Conservation (phyloP, 768 basidiomycete species). For the Lanmaoa rubissima region DNA sequence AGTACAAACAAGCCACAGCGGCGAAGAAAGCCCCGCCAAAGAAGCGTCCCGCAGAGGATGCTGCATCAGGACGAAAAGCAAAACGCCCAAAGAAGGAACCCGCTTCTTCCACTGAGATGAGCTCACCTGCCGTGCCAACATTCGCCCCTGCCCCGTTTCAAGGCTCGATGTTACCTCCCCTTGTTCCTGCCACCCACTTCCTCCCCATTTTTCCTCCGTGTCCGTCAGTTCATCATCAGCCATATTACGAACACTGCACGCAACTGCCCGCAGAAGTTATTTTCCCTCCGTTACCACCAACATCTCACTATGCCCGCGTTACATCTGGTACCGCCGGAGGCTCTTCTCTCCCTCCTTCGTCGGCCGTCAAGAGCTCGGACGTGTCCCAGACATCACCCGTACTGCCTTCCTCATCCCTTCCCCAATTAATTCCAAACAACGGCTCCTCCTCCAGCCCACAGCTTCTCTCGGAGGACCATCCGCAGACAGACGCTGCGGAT, state of each 20-base stretch:
- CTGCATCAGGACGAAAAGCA: conserved; percentile 38
- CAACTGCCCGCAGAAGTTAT: conserved; percentile 62
- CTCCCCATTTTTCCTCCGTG: conserved; percentile 50
- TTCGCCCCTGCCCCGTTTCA: conserved; percentile 20
- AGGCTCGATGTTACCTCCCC: conserved; percentile 19
- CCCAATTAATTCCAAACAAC: conserved; percentile 60
- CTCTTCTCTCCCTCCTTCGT: conserved; percentile 24
- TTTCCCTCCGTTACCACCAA: conserved; percentile 69
- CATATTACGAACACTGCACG: conserved; percentile 65
- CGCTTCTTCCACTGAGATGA: conserved; percentile 23
- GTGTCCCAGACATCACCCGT: conserved; percentile 28
- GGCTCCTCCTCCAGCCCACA: conserved; percentile 71
- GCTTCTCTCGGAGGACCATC: conserved; percentile 29
- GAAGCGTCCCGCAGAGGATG: conserved; percentile 41
- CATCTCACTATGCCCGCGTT: conserved; percentile 39
- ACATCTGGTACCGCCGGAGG: conserved; percentile 12
- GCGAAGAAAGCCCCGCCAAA: conserved; percentile 32
- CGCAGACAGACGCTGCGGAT: conserved; percentile 16
- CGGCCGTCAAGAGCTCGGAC: conserved; percentile 22
- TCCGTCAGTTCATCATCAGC: conserved; percentile 65
- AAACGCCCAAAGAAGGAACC: conserved; percentile 47
- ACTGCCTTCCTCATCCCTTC: conserved; percentile 44
- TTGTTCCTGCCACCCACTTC: conserved; percentile 26
- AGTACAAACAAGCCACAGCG: conserved; percentile 31
- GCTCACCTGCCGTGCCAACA: conserved; percentile 20